Conservation (phyloP, 1,284 basidiomycete genomes). For the Paramarasmius palmivorus region DNA sequence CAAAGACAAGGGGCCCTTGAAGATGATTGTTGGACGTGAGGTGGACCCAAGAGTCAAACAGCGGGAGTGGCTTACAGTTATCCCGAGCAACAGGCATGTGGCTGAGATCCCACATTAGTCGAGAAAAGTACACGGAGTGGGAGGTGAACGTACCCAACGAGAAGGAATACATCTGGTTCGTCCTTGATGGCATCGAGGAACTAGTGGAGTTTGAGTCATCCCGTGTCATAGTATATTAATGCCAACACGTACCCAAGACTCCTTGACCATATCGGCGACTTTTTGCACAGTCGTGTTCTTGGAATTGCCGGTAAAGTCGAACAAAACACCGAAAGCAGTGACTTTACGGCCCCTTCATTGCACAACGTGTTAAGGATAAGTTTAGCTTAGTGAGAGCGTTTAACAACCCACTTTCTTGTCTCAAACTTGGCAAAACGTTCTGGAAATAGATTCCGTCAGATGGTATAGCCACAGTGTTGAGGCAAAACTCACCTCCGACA, state of each 20-base stretch:
- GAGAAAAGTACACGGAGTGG: background rate
- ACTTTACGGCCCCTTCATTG: conserved; percentile 69
- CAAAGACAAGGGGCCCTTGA: conserved; percentile 68
- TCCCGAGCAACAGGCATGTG: conserved; percentile 72
- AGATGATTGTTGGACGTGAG: conserved; percentile 14
- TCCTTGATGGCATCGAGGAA: conserved; percentile 80
- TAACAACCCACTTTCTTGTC: conserved; percentile 56
- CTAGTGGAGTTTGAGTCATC: conserved; percentile 31
- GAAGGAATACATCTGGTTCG: conserved; percentile 80
- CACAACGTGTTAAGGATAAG: conserved; percentile 6
- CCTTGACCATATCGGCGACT: conserved; percentile 74
- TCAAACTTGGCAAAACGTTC: conserved; percentile 74
- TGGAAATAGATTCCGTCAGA: conserved; percentile 24
- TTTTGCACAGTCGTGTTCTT: conserved; percentile 74
- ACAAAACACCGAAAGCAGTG: conserved; percentile 83
- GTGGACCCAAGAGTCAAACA: too few relatives aligned
- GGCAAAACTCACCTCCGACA: conserved; percentile 48
- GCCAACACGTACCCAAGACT: conserved; percentile 54
- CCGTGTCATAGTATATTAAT: background rate
- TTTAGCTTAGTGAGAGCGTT: background rate
- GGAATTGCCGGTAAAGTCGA: conserved; percentile 66
- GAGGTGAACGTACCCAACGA: conserved; percentile 54
- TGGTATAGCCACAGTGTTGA: background rate
- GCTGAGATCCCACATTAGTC: conserved; percentile 28
- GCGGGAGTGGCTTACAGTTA: conserved; percentile 43